These are phyloP conservation scores for Candida arabinofermentans DNA, from an alignment of 805 yeast species.

Conservation along the genomic window DNA sequence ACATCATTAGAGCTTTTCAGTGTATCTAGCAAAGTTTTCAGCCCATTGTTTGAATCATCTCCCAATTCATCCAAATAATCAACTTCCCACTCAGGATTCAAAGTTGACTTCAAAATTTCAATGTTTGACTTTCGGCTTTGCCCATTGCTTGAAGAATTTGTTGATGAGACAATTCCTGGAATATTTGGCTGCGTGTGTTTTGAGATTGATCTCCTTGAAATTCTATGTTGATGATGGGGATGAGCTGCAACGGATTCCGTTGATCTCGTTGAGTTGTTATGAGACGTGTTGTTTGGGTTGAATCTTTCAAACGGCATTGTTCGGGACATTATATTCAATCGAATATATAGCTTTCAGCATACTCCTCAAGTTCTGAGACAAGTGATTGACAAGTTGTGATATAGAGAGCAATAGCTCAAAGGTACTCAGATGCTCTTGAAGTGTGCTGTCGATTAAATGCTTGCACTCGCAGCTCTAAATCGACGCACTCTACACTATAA, in stretches of 20 bases:
- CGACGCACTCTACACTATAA: too few species aligned
- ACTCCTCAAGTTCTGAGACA: too few species aligned
- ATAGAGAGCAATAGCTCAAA: too few species aligned
- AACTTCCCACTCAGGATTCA: conserved; percentile 29
- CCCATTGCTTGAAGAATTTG: background rate
- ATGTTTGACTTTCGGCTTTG: conserved; percentile 4
- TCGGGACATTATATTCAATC: too few species aligned
- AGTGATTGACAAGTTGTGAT: too few species aligned
- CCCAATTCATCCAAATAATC: conserved; percentile 18
- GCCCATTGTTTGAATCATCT: conserved; percentile 13
- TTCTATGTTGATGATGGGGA: conserved; percentile 17
- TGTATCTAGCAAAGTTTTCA: conserved; percentile 9
- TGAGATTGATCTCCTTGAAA: conserved; percentile 29
- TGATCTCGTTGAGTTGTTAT: background rate
- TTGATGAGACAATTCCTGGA: conserved; percentile 2
- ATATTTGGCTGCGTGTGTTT: conserved; percentile 19
- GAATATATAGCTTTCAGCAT: too few species aligned
- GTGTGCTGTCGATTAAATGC: too few species aligned
- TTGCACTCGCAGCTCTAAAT: too few species aligned
- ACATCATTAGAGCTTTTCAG: conserved; percentile 5
- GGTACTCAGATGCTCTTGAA: too few species aligned
- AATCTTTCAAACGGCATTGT: background rate
- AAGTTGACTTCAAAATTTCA: conserved; percentile 12
- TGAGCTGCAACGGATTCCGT: conserved; percentile 5
- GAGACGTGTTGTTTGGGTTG: background rate